Percentiles rank a stretch among this genome's conserved stretches.
Evolutionary conservation across 2,329 filamentous ascomycete genomes (phyloP).

Genomic region (Phoma sp.): DNA sequence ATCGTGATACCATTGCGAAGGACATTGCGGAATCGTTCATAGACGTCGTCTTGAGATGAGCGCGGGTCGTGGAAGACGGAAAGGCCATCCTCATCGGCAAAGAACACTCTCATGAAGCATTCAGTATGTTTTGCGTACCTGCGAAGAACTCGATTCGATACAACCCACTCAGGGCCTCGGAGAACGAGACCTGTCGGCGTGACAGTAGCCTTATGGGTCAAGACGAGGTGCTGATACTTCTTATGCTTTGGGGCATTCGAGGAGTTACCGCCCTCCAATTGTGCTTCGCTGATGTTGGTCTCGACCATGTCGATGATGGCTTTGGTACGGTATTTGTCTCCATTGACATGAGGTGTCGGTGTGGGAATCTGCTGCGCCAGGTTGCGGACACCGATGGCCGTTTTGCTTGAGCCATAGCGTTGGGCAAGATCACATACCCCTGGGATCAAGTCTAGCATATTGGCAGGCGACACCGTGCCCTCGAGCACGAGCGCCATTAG

Average conservation of each 20-base stretch:
- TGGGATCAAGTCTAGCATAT: constrained; percentile 25
- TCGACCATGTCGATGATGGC: constrained; percentile 13
- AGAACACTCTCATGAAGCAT: constrained; percentile 64
- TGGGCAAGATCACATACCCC: constrained; percentile 36
- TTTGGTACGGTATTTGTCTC: constrained; percentile 12
- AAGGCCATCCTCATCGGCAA: constrained; percentile 75
- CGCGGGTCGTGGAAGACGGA: constrained; percentile 64
- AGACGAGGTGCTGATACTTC: constrained; percentile 53
- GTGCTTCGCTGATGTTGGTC: constrained; percentile 14
- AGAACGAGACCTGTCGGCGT: constrained; percentile 52
- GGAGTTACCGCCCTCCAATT: neutral
- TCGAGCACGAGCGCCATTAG: constrained; percentile 35
- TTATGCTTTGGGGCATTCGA: constrained; percentile 34
- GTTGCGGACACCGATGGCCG: constrained; percentile 72
- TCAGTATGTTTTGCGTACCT: constrained; percentile 32
- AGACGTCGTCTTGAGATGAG: constrained; percentile 35
- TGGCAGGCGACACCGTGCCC: constrained; percentile 27
- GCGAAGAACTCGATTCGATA: constrained; percentile 53
- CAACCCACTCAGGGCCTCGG: constrained; percentile 62
- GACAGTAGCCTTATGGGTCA: constrained; percentile 62
- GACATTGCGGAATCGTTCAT: constrained; percentile 62
- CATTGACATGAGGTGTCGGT: constrained; percentile 23
- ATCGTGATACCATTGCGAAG: constrained; percentile 62
- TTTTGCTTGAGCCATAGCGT: constrained; percentile 59
- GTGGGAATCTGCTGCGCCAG: constrained; percentile 61